Evolutionary conservation across 1,284 basidiomycete species (phyloP), one percentile per base, ranked within the genome.

Genomic region (Sporisorium graminicola): DNA sequence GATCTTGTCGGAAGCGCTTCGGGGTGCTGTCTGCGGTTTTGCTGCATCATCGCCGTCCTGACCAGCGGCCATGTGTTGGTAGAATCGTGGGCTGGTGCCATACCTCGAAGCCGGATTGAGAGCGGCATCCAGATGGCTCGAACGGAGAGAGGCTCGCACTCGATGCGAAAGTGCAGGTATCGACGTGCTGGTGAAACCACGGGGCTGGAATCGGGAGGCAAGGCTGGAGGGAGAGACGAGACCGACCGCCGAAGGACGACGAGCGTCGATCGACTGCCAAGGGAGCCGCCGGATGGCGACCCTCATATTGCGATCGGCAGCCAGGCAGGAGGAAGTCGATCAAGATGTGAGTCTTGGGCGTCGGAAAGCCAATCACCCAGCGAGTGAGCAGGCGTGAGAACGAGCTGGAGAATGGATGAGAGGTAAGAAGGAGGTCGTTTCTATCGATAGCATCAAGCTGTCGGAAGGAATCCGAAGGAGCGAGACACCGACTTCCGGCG

Each of bases 281-380:
- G 64, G 64, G 52, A 72, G 69, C 56, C 69, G 69, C 59, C 64
- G 44, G 29, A 72, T 58, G 69, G 59, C 63, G 58, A 72, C 55
- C 69, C 69, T 62, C 69, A 72, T 72, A 8, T n/a, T 72, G 16
- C n/a, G 29, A 44, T 16, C 20, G 35, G 68, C 68, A 61, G 61
- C 53, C n/a, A n/a, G n/a, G n/a, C n/a, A n/a, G n/a, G 14, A 43
- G 22, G 24, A n/a, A 40, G 37, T 16, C 37, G 52, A 51, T n/a
- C 46, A 10, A 53, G 31, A 8, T 18, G 18, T 35, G 33, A 27
- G 29, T 5, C 20, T n/a, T 26, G 27, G 9, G 46, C 27, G n/a
- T 26, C 26, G 10, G 43, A 24, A 26, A 27, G 16, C 16, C 14
- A 22, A 47, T 29, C 14, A 14, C 24, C 26, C 24, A 18, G 18